Conservation (phyloP, 2,329 filamentous ascomycete genomes). For the Botrytis medusae region DNA sequence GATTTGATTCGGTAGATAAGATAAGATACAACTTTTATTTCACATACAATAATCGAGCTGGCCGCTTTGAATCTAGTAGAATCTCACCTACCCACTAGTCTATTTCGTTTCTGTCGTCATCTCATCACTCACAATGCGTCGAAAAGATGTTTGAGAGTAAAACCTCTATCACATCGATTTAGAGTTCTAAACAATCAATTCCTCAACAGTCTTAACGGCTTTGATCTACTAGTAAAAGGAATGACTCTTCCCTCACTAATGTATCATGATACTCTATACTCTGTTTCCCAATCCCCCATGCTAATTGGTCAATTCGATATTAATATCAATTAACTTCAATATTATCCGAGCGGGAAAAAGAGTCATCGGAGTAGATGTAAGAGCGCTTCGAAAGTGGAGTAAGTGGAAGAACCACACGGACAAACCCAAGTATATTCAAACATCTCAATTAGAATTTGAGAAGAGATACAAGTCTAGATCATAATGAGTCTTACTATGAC, state of each 20-base stretch:
- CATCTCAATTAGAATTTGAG: not conserved
- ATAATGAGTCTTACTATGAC: not conserved
- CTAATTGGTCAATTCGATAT: not conserved
- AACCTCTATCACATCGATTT: not conserved
- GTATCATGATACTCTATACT: not conserved
- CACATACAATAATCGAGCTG: not conserved
- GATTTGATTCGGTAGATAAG: not conserved
- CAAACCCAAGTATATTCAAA: not conserved
- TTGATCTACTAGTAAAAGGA: not conserved
- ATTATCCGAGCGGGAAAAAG: no score
- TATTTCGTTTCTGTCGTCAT: not conserved
- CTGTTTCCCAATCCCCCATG: not conserved
- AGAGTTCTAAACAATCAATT: not conserved
- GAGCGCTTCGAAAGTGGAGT: not conserved
- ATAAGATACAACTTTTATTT: not conserved
- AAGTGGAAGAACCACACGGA: not conserved
- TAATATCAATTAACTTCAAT: not conserved
- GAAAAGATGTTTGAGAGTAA: not conserved
- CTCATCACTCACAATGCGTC: not conserved
- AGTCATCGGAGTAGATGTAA: not conserved
- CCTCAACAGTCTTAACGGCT: not conserved
- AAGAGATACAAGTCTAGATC: not conserved
- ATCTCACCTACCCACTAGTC: not conserved
- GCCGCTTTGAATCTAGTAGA: not conserved
- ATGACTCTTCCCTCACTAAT: not conserved